Evolutionary conservation across 257 asterid genomes (phyloP).

Genomic region (Capsicum baccatum): DNA sequence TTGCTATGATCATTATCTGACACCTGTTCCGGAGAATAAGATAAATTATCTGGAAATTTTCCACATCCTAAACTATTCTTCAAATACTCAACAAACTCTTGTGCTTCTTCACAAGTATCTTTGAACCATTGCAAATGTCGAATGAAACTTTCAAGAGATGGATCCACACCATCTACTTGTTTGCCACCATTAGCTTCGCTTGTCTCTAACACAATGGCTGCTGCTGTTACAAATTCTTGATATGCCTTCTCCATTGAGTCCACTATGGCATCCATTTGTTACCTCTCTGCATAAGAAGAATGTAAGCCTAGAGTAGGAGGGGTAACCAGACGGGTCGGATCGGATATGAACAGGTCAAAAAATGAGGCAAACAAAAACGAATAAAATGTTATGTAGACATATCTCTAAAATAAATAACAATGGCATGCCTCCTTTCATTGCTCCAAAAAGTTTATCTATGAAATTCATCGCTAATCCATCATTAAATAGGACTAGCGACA

Average conservation of each 20-base stretch:
- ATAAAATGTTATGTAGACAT: neutral
- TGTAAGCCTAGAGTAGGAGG: too few species aligned
- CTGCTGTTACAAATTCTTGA: constrained; percentile 24
- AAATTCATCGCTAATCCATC: neutral
- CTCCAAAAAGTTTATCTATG: too few species aligned
- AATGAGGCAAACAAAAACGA: too few species aligned
- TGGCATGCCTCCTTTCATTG: neutral
- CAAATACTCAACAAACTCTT: constrained; percentile 21
- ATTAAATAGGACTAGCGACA: neutral
- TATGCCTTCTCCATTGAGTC: constrained; percentile 35
- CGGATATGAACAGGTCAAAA: too few species aligned
- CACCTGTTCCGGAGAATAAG: neutral
- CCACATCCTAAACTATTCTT: constrained; percentile 27
- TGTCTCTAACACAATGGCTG: constrained; percentile 27
- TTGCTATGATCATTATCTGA: neutral
- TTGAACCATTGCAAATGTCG: constrained; percentile 22
- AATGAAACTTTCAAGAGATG: neutral
- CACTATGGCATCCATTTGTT: constrained; percentile 33
- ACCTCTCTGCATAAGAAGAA: neutral
- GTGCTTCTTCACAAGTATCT: constrained; percentile 31
- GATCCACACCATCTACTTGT: neutral
- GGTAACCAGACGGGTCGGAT: too few species aligned
- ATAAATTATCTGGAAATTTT: neutral
- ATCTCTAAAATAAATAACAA: neutral
- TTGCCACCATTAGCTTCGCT: constrained; percentile 26